These are phyloP conservation scores for Cephaloascus albidus DNA, from an alignment of 805 yeast genomes.

Conservation along the genomic window DNA sequence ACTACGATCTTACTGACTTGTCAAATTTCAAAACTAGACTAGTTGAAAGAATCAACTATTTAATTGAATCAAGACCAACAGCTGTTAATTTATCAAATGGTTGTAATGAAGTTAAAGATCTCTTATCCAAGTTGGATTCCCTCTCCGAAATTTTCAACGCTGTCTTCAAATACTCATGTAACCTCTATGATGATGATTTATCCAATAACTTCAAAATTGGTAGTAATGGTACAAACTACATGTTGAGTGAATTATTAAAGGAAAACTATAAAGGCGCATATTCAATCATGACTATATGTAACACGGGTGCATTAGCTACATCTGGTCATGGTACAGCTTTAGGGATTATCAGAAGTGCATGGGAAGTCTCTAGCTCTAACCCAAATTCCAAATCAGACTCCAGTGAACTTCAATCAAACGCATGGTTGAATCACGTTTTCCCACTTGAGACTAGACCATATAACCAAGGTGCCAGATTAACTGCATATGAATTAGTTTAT, in stretches of 20 bases:
- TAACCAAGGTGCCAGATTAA: constrained; percentile 90
- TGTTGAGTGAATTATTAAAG: constrained; percentile 30
- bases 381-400: constrained; percentile 7
- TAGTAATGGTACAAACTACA: constrained; percentile 67
- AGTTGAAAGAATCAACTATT: constrained; percentile 43
- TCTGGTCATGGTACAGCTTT: constrained; percentile 97
- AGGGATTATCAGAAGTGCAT: constrained; percentile 78
- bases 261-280: constrained; percentile 55
- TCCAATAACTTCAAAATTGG: constrained; percentile 76
- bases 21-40: constrained; percentile 25
- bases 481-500: constrained; percentile 82
- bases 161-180: constrained; percentile 36
- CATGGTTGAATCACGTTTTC: constrained; percentile 60
- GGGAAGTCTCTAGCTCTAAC: constrained; percentile 25
- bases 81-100: constrained; percentile 90
- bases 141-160: constrained; percentile 13
- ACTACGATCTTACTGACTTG: constrained; percentile 7
- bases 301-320: constrained; percentile 94
- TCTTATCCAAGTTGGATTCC: constrained; percentile 11
- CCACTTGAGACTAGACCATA: constrained; percentile 95
- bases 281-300: constrained; percentile 85
- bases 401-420: constrained; percentile 15
- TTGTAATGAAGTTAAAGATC: constrained; percentile 35
- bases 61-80: constrained; percentile 82
- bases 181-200: constrained; percentile 67